Evolutionary conservation across 306 rosid genomes (phyloP), one percentile per base, ranked within the genome.

Genomic region (Castanospermum australe): DNA sequence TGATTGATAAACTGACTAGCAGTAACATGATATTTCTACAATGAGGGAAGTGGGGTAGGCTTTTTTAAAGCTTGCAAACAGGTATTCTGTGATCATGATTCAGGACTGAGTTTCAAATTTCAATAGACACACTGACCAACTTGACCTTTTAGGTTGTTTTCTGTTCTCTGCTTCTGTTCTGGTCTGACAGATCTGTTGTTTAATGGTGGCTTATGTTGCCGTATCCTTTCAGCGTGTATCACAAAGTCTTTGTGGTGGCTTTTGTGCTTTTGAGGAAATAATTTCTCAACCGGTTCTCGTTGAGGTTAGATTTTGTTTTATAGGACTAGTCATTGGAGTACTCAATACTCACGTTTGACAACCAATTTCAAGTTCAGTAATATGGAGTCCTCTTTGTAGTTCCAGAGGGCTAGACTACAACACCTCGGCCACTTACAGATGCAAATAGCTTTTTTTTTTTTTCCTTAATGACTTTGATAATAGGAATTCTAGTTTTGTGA

Each of bases 301-400:
- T 33, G 5, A 28, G 9, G 10, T 11, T 72, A 17, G 48, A 24
- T 36, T 55, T 13, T 76, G 62, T 42, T 62, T 59, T 76, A 45
- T 51, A 14, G 69, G 69, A 70, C 45, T 65, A 71, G 38, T 71
- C 21, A 41, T 51, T 60, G 17, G 22, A 52, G 33, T 59, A 22
- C 44, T 48, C 9, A 52, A 24, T 59, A 22, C 44, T 48, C 9
- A 32, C 65, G 48, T 70, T 71, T 51, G 54, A 70, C 25, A 21
- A 51, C 36, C n/a, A 74, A 36, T 36, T 36, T 36, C 4, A 36
- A 20, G 50, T 71, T 76, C 30, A 62, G 38, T 61, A 61, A 52
- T 70, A 57, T 42, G 68, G 73, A 44, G 2, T 75, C 60, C 82
- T 30, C n/a, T 48, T 65, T 75, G 15, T 44, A 14, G 61, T 72